Evolutionary conservation across 2,329 filamentous ascomycete species (phyloP), one percentile per base, ranked within the genome.

Genomic region (Penicillium italicum): DNA sequence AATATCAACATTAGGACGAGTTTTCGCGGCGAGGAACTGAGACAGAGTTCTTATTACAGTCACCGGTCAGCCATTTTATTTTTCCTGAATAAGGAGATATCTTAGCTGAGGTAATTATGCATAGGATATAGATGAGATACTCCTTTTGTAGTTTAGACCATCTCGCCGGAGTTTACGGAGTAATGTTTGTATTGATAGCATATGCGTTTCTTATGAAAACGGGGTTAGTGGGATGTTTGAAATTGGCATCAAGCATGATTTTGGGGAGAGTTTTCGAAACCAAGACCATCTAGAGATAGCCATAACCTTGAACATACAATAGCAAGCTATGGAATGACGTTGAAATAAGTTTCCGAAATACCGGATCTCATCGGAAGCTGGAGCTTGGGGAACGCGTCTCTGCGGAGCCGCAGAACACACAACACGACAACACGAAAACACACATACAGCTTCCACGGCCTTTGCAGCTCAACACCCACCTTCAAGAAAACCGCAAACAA

Each of bases 341-440:
- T 40, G 33, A 40, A 48, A 48, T 28, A 48, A 40, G 46, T 49
- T 26, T n/a, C n/a, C 20, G 34, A 14, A 45, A 48, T 26, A 18
- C 20, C 45, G 33, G 24, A 42, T 42, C 40, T 42, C 38, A 26
- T 14, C 40, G 33, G 41, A 34, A 36, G 51, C 22, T 43, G 33
- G 18, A 36, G 51, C 22, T 43, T 40, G 40, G 28, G 37, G 24
- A 51, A 51, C 52, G 38, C 52, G 52, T 44, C 33, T n/a, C 26
- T 20, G 50, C 50, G 44, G 53, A 45, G 34, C 53, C 41, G 20
- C 33, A 50, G n/a, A 55, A 51, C 41, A 49, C 43, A 42, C 20
- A 33, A 28, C 24, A 24, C 24, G 3, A 30, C 26, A n/a, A 28
- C 28, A 24, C 22, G 9, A 28, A 9, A 22, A 24, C 43, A 33